Percentiles rank a stretch among this genome's conserved stretches.
These are phyloP conservation scores for Neckera pumila DNA, from an alignment of 225 moss, liverwort and hornwort species.

Conservation along the genomic window DNA sequence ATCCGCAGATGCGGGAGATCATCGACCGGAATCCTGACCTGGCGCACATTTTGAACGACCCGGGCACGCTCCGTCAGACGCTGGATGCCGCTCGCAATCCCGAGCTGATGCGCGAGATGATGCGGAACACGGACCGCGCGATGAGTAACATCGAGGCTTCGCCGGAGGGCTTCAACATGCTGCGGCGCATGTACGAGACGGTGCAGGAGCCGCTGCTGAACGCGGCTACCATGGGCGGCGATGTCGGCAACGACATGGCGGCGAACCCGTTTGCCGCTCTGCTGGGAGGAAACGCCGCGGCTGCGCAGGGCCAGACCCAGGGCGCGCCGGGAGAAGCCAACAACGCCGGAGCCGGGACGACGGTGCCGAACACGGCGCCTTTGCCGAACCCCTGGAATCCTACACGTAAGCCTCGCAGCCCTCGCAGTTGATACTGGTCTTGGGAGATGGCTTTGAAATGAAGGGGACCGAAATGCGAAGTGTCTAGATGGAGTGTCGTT, in stretches of 20 bases:
- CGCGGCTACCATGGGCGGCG: slow-evolving; percentile 91
- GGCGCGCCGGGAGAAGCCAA: slow-evolving; percentile 34
- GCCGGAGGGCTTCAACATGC: slow-evolving; percentile 98
- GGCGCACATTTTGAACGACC: slow-evolving; percentile 93
- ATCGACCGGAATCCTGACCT: slow-evolving; percentile 97
- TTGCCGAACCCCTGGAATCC: slow-evolving; percentile 98
- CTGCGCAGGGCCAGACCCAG: slow-evolving; percentile 46
- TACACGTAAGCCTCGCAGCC: slow-evolving; percentile 38
- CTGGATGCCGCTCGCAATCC: slow-evolving; percentile 97
- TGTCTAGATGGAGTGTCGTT: not conserved
- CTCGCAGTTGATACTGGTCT: not conserved
- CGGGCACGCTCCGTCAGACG: slow-evolving; percentile 91
- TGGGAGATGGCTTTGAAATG: not conserved
- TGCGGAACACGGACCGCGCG: slow-evolving; percentile 96
- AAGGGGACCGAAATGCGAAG: not conserved
- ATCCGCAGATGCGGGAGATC: slow-evolving; percentile 96
- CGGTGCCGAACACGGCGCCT: slow-evolving; percentile 90
- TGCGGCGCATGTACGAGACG: slow-evolving; percentile 98
- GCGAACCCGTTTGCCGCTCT: slow-evolving; percentile 89
- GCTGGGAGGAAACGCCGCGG: slow-evolving; percentile 62
- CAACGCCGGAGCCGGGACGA: slow-evolving; percentile 34
- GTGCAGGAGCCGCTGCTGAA: slow-evolving; percentile 95
- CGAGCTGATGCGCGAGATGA: slow-evolving; percentile 99
- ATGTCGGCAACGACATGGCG: slow-evolving; percentile 67
- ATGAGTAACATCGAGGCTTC: slow-evolving; percentile 99